Base-by-base conservation (phyloP, 495 filamentous ascomycete species). In the Poronia punctata region DNA sequence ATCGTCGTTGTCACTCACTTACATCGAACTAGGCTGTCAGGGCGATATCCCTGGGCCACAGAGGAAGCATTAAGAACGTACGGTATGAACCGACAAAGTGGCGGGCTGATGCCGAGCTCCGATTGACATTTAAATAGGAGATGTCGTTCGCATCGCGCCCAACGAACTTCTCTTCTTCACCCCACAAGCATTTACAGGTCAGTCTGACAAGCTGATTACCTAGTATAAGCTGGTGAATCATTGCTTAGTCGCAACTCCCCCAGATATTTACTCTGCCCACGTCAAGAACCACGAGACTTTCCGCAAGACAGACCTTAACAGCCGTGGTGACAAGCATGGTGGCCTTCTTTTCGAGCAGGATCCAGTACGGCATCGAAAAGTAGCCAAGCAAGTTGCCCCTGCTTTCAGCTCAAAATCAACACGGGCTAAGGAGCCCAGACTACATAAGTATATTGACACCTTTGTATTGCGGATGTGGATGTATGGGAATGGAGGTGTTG, bases 71-170 rank as follows among this genome's bases (percentile, higher is more conserved):
- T 41, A 5, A 30, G 33, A 3, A 18, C 10, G 16, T 32, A 41
- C 12, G 38, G 38, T 32, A 32, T 41, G 25, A 10, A 18, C 8
- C 18, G 7, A 3, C 5, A 15, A 12, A 6, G 28, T 11, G 20
- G 12, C 27, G 2, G 9, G 15, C 24, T 7, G 7, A n/a, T n/a
- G 24, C 7, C 12, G 15, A 25, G 3, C 12, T 3, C 14, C 3
- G 7, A 16, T 9, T n/a, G 14, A 40, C 28, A n/a, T 29, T 22
- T n/a, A 24, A 4, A 18, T 20, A 38, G 66, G 66, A 5, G 40
- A 62, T 24, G 50, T 67, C 11, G 61, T 68, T 9, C 64, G 66
- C 3, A 60, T 67, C 16, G 64, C 53, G 2, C 66, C 66, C 0
- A 51, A 66, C 22, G 60, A 67, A 29, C 51, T 70, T n/a, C 48